Evolutionary conservation across 164 flowering plant species (phyloP), one percentile per base, ranked within the genome.

Genomic region (Saururus chinensis): DNA sequence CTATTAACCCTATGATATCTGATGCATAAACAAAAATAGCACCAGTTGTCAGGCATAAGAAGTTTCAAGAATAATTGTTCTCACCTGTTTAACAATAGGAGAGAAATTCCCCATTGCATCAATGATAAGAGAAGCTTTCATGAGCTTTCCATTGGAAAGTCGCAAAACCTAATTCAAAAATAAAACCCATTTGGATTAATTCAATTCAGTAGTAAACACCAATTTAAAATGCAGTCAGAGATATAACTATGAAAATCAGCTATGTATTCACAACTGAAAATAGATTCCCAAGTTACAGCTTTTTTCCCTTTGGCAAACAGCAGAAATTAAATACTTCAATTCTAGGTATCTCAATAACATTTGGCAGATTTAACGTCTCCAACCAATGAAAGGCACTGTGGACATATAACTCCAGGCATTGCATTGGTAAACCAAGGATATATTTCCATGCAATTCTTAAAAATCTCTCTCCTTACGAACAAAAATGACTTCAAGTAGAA

Each of bases 51-150:
- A 12, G 17, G 17, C 2, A 45, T 12, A 45, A 17, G 4, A 45
- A 45, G 14, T 45, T 12, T 8, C 17, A 45, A 17, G 49, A 9
- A 45, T 45, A 45, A 45, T 12, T 7, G 14, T 45, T 20, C 70
- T 62, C 26, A 93, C 98, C 92, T 89, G 98, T 76, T 80, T 93
- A 60, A 89, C 90, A 53, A 93, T 74, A 35, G 98, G 97, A 57
- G 98, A 89, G 74, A 93, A 93, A 66, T 89, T 93, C 42, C 98
- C 98, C 97, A 89, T 93, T 64, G 98, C 96, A 73, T 93, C 98
- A 74, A 93, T 79, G 69, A 88, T 61, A 51, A 93, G 90, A 52
- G 76, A 81, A 59, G 96, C 73, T 42, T 87, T 81, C 61, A 93
- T 66, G 59, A 69, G 67, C 62, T 79, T 80, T 55, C 82, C 97